Conservation (phyloP, 306 rosid genomes). For the Mimosa pudica region DNA sequence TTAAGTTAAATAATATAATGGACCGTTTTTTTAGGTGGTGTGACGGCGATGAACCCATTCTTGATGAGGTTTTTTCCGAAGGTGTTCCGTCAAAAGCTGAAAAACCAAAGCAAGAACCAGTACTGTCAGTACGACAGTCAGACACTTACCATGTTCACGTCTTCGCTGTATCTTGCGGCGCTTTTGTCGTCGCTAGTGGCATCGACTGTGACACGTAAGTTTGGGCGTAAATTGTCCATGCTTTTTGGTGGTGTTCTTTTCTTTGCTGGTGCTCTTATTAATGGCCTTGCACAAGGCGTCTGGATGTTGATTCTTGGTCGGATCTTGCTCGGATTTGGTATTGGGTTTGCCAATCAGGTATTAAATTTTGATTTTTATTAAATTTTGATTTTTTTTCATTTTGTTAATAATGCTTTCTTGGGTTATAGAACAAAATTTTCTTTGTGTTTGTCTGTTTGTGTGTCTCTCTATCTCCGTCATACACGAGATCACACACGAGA, state of each 20-base stretch:
- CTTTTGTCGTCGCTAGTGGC: constrained; percentile 82
- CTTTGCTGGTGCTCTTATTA: constrained; percentile 72
- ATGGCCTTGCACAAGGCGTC: constrained; percentile 59
- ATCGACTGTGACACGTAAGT: constrained; percentile 63
- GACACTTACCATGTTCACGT: constrained; percentile 79
- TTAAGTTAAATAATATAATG: too few species aligned
- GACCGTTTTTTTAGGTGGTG: constrained; percentile 55
- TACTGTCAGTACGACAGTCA: constrained; percentile 83
- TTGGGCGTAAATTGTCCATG: constrained; percentile 82
- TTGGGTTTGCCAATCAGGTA: constrained; percentile 96
- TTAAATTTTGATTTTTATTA: not conserved
- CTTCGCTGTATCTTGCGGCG: constrained; percentile 88
- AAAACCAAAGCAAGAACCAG: constrained; percentile 42
- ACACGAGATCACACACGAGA: constrained; percentile 7
- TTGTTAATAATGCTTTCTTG: not conserved
- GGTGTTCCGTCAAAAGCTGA: constrained; percentile 58
- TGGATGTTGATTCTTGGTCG: constrained; percentile 91
- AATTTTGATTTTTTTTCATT: not conserved
- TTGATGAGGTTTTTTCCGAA: constrained; percentile 68
- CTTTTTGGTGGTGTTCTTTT: constrained; percentile 78
- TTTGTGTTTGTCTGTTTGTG: not conserved
- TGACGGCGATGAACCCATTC: constrained; percentile 89
- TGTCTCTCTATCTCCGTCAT: not conserved
- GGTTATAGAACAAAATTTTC: constrained; percentile 2
- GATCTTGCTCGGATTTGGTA: constrained; percentile 88